Base-by-base conservation (phyloP, 2,329 filamentous ascomycete species). In the Neofusicoccum sp. region DNA sequence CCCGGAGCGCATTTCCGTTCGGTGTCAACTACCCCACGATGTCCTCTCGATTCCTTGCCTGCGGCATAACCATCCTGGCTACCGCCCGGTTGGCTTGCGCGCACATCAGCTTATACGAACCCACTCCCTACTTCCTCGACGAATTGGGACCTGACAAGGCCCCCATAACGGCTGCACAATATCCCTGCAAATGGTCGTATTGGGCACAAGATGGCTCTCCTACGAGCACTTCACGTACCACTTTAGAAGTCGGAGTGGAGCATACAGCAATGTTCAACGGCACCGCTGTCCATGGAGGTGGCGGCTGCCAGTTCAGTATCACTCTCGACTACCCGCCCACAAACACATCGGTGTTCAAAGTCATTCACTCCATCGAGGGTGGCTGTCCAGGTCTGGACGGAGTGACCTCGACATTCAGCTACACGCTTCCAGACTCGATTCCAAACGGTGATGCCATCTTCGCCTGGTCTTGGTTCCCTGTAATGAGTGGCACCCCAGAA, bases 401-500 rank as follows among this genome's bases (percentile, higher is more conserved):
- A 0, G 84, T 11, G 91, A 93, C 75, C 69, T 87, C 44, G 16
- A 65, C 78, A 0, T 95, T 91, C 76, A 79, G 85, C 34, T 96
- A 89, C 78, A 84, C 79, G 0, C 86, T 97, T 5, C 94, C 93
- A 0, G 74, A 83, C 0, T 85, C 88, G 28, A 83, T 97, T 50
- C 86, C 88, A 7, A 80, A 88, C 1, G 95, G 94, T 3, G 84
- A 93, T 44, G 93, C 90, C 31, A 91, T 88, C 0, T 82, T 98
- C 4, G 92, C 92, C 0, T 97, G 93, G 92, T 93, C 92, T 0
- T 98, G 94, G 94, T 89, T 96, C 79, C 94, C 97, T 64, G 89
- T 89, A 45, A 3, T 1, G 7, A 74, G 93, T 6, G 94, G 94
- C 3, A 93, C 91, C 75, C 88, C 93, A 1, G 94, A 98, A 74